These are phyloP conservation scores for Gossypium schwendimanii DNA, from an alignment of 441 rosid genomes.

Conservation along the genomic window DNA sequence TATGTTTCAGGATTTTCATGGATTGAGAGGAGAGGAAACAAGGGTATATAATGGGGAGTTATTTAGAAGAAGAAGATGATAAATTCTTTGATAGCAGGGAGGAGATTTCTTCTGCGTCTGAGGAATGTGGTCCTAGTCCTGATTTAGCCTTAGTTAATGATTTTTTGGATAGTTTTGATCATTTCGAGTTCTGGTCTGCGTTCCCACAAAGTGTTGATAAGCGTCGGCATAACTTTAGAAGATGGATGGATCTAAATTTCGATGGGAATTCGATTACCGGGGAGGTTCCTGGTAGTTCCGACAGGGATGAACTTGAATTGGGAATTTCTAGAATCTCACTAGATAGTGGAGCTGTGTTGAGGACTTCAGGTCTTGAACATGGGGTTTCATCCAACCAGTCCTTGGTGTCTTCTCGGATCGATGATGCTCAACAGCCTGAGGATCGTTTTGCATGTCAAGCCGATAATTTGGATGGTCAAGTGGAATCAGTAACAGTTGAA, in stretches of 20 bases:
- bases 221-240: slow-evolving; percentile 35
- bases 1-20: slow-evolving; percentile 35
- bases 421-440: slow-evolving; percentile 20
- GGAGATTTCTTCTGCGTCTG: slow-evolving; percentile 42
- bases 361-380: slow-evolving; percentile 18
- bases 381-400: slow-evolving; percentile 14
- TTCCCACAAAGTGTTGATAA: slow-evolving; percentile 39
- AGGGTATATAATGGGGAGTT: slow-evolving; percentile 25
- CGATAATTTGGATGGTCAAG: slow-evolving; percentile 26
- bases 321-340: slow-evolving; percentile 11
- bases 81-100: slow-evolving; percentile 42
- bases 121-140: slow-evolving; percentile 19
- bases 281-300: slow-evolving; percentile 15
- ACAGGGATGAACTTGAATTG: slow-evolving; percentile 8
- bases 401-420: slow-evolving; percentile 14
- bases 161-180: slow-evolving; percentile 14
- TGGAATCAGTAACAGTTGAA: slow-evolving; percentile 23
- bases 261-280: slow-evolving; percentile 13
- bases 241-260: slow-evolving; percentile 28
- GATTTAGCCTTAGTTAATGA: slow-evolving; percentile 13
- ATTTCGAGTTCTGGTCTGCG: slow-evolving; percentile 33
- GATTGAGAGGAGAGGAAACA: not conserved
- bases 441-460: slow-evolving; percentile 14
- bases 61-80: slow-evolving; percentile 41
- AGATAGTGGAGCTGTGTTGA: slow-evolving; percentile 22